Base-by-base conservation (phyloP, 768 basidiomycete genomes). In the Tricholoma flavovirens region DNA sequence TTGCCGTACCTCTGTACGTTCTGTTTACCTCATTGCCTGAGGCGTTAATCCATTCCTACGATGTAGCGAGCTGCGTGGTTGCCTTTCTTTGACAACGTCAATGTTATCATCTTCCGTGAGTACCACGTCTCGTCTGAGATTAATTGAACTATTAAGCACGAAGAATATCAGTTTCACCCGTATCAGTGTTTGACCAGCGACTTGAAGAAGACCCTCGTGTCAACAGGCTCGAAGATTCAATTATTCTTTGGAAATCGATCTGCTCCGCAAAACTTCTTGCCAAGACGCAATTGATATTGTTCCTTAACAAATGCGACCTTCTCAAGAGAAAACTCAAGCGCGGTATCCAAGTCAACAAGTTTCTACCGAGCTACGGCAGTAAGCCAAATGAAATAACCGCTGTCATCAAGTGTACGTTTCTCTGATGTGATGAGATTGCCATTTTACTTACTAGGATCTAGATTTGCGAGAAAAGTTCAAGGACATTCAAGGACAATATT, bases 121-220 rank as follows among this genome's bases (percentile, higher is more conserved):
- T 71, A 46, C 38, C 19, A 43, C 19, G 50, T 26, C 46, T 55
- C 40, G 42, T 19, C 21, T 15, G 29, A 22, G 10, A 35, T n/a
- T 46, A 7, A 33, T 35, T 5, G 10, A n/a, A 33, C 22, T 26
- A 29, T 26, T 58, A 42, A 35, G 45, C 48, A 51, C 45, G 11
- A 3, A 30, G 35, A n/a, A 36, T 32, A 61, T 4, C 54, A 77
- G 76, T 92, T 19, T 85, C 87, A 1, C 90, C 90, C 7, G 79
- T 92, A 42, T 89, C 87, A 15, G 87, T 86, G 48, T 92, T 91
- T 60, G 88, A 92, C 66, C 86, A 91, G 65, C 74, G 78, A 14
- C 73, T 88, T 0, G 77, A 83, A 56, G 88, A 91, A 70, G 88
- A 90, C 65, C 73, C 74, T 5, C 74, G 76, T 24, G 81, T 89